Evolutionary conservation across 2,329 filamentous ascomycete genomes (phyloP), one percentile per base, ranked within the genome.

Genomic region (Thermoascus crustaceus): DNA sequence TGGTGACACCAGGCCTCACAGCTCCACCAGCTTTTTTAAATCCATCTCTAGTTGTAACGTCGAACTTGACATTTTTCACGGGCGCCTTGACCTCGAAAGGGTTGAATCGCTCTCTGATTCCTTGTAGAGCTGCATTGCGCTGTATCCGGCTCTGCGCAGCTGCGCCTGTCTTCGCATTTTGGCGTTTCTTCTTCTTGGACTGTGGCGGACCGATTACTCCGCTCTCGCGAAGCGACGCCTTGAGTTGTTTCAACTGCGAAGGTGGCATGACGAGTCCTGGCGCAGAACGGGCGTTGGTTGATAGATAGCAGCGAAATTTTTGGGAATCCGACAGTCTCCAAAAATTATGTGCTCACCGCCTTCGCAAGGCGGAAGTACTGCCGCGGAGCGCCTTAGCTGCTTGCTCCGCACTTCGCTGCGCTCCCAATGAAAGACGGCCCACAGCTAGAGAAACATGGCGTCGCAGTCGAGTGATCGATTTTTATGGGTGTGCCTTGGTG

Each of bases 51-150:
- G 73, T 88, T 0, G 84, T 87, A 29, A 88, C 81, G 27, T 89
- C 80, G 46, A 94, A 94, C 53, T 96, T 96, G 38, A 79, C 79
- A 0, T 80, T 83, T 40, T 82, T 75, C 1, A 80, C 72, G 25
- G 82, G 78, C 39, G 83, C 78, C 63, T 93, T 93, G 58, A 94
- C 76, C 56, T 98, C 91, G 63, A 98, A 98, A 0, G 91, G 91
- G 59, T 98, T 98, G 75, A 96, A 96, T 48, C 88, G 82, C 54
- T 96, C 88, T 55, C 91, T 82, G 57, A 98, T 95, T 38, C 76
- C 78, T 49, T 84, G 79, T 43, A 98, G 72, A 10, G 87, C 85
- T 37, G 78, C 80, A 53, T 82, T 76, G 54, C 82, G 78, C 57
- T 86, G 78, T 17, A 85, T 73, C 41, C 85, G 80, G 61, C 86